Evolutionary conservation across 306 rosid species (phyloP).

Genomic region (Astragalus glycyphyllos): DNA sequence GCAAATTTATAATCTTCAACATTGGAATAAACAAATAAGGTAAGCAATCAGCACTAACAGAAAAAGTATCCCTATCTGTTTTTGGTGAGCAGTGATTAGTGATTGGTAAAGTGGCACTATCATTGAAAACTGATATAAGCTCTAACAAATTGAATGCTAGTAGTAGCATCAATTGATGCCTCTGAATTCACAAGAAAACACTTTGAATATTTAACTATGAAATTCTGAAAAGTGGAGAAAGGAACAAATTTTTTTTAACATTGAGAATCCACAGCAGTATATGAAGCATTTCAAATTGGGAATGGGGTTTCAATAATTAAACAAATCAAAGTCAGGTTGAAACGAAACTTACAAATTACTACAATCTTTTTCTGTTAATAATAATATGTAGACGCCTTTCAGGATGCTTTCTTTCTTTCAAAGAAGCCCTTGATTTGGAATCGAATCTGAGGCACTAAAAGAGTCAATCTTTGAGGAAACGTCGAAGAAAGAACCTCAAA

Average conservation of each 20-base stretch:
- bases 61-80: constrained; percentile 27
- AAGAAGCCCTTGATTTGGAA: constrained; percentile 33
- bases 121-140: constrained; percentile 21
- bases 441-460: constrained; percentile 42
- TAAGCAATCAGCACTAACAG: constrained; percentile 13
- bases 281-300: constrained; percentile 35
- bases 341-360: constrained; percentile 35
- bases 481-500: constrained; percentile 42
- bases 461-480: constrained; percentile 48
- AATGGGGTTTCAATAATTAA: constrained; percentile 38
- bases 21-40: constrained; percentile 26
- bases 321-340: constrained; percentile 36
- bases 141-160: constrained; percentile 17
- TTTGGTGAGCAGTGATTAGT: constrained; percentile 29
- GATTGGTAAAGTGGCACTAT: constrained; percentile 32
- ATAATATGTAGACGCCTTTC: constrained; percentile 23
- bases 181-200: constrained; percentile 7
- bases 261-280: constrained; percentile 25
- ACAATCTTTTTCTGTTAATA: neutral
- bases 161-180: constrained; percentile 16
- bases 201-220: constrained; percentile 20
- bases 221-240: constrained; percentile 34
- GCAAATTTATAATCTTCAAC: no score
- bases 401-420: constrained; percentile 29
- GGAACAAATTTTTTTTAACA: neutral